phyloP scores from a whole-genome alignment of 2,329 filamentous ascomycete genomes.

The Lecanicillium sp. region DNA sequence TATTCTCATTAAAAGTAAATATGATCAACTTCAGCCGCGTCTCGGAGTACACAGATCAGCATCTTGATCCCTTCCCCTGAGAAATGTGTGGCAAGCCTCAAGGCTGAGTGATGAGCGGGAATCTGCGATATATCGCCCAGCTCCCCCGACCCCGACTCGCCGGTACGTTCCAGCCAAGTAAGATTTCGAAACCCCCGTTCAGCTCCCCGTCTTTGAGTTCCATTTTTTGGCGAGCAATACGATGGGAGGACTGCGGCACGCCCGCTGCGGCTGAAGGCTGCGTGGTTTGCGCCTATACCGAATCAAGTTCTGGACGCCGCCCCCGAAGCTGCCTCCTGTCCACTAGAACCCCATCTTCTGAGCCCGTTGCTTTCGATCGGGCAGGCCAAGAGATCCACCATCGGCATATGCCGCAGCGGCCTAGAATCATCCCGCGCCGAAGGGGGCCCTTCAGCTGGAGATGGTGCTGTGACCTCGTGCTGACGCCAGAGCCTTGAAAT shows the following conservation, averaged over 20 bases:
- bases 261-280: conserved; percentile 4
- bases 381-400: conserved; percentile 12
- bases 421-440: no score
- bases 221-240: conserved; percentile 9
- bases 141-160: not conserved
- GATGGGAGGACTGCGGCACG: not conserved
- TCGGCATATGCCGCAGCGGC: not conserved
- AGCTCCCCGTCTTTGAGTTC: no score
- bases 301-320: conserved; percentile 7
- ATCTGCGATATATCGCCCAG: conserved; percentile 1
- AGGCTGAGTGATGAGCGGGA: no score
- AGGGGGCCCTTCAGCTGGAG: not conserved
- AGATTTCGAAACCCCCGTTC: no score
- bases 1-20: no score
- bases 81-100: not conserved
- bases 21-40: no score
- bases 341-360: conserved; percentile 6
- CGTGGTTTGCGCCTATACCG: not conserved
- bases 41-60: no score
- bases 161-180: no score
- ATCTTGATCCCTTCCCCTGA: not conserved
- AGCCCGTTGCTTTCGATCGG: conserved; percentile 2
- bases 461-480: not conserved
- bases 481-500: not conserved
- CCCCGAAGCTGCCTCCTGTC: not conserved